Evolutionary conservation across 345 rosid genomes (phyloP).

Genomic region (Lepidium sativum): DNA sequence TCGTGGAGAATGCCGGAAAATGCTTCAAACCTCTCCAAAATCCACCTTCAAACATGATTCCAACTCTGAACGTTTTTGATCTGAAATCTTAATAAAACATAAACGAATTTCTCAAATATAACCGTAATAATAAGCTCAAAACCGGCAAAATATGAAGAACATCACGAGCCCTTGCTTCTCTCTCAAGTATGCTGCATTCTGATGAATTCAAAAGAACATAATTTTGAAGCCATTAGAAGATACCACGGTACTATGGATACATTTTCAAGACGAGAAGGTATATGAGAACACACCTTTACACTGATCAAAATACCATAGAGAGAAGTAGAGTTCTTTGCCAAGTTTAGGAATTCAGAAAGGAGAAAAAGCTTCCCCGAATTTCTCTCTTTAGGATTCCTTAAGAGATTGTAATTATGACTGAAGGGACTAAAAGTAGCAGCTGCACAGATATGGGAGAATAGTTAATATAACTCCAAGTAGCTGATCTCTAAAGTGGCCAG

Average conservation of each 20-base stretch:
- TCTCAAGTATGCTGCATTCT: constrained; percentile 64
- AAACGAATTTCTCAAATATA: too few species aligned
- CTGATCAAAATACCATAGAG: too few species aligned
- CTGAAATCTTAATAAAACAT: too few species aligned
- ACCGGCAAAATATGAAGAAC: too few species aligned
- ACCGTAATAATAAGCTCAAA: too few species aligned
- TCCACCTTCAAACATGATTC: too few species aligned
- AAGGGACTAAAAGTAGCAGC: constrained; percentile 51
- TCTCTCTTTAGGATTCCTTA: constrained; percentile 50
- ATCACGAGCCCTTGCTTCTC: constrained; percentile 33
- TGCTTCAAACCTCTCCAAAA: too few species aligned
- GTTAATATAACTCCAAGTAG: background rate
- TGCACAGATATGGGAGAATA: constrained; percentile 18
- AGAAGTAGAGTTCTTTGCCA: constrained; percentile 49
- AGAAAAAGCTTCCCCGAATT: constrained; percentile 38
- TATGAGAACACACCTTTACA: constrained; percentile 54
- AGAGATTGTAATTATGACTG: background rate
- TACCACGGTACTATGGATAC: background rate
- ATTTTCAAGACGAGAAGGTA: background rate
- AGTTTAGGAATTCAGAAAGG: constrained; percentile 46
- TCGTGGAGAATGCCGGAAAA: too few species aligned
- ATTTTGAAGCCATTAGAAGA: background rate
- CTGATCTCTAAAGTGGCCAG: background rate
- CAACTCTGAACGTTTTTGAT: too few species aligned
- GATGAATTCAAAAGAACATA: background rate